Conservation (phyloP, 495 filamentous ascomycete species). For the Aspergillus asperescens region DNA sequence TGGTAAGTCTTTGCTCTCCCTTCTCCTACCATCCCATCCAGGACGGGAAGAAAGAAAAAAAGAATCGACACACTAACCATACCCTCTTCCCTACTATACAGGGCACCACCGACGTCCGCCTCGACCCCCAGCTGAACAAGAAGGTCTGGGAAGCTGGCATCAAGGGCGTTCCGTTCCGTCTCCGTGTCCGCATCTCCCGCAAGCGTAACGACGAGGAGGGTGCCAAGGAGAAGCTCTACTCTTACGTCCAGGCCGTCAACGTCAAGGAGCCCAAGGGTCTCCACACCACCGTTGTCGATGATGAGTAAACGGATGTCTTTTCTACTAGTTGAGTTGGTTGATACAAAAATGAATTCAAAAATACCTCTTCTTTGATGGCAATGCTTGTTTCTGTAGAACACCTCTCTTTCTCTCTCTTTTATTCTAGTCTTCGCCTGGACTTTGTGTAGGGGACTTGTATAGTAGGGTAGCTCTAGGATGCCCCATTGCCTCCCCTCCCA, state of each 20-base stretch:
- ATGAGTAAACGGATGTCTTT: slow-evolving; percentile 36
- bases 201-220: slow-evolving; percentile 99
- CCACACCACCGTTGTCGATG: slow-evolving; percentile 72
- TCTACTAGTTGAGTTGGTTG: slow-evolving; percentile 5
- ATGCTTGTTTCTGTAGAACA: background rate
- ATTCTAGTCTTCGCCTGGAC: too few relatives aligned
- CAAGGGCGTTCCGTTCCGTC: slow-evolving; percentile 95
- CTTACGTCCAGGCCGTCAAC: slow-evolving; percentile 98
- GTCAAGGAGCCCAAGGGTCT: slow-evolving; percentile 98
- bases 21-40: slow-evolving; percentile 2
- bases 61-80: background rate
- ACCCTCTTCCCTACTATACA: slow-evolving; percentile 30
- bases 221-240: slow-evolving; percentile 97
- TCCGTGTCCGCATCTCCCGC: slow-evolving; percentile 95
- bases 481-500: too few relatives aligned
- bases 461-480: too few relatives aligned
- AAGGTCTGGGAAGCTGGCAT: slow-evolving; percentile 99
- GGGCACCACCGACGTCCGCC: slow-evolving; percentile 95
- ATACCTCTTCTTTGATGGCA: slow-evolving; percentile 10
- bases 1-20: slow-evolving; percentile 61
- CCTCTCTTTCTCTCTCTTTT: background rate
- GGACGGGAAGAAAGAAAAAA: too few relatives aligned
- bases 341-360: slow-evolving; percentile 12
- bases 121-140: slow-evolving; percentile 99
- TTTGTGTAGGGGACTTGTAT: too few relatives aligned